A percentile compares a stretch with the other conserved stretches of the same genome.
phyloP scores from a whole-genome alignment of 495 filamentous ascomycete species.

The Rostrohypoxylon terebratum region DNA sequence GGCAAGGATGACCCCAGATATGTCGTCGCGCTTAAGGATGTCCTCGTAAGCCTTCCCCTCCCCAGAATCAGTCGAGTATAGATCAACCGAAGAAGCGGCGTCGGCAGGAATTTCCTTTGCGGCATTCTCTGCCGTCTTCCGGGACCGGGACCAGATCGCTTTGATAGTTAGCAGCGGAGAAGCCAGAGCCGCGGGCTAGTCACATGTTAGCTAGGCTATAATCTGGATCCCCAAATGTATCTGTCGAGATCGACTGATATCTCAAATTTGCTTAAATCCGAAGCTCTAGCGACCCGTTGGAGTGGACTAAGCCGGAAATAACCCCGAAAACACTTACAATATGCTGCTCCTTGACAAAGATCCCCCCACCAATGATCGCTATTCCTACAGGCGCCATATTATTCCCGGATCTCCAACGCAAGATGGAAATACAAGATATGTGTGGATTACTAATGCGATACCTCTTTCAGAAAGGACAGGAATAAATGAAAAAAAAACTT shows the following conservation, averaged over 20 bases:
- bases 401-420: conserved; percentile 5
- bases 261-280: neutral
- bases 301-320: conserved; percentile 2
- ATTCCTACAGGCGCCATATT: conserved; percentile 64
- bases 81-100: conserved; percentile 55
- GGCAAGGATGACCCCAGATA: conserved; percentile 76
- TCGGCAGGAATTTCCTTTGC: conserved; percentile 50
- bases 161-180: conserved; percentile 62
- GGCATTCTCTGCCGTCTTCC: conserved; percentile 56
- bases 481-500: neutral
- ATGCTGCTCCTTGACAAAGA: conserved; percentile 59
- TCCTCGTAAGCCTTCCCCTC: conserved; percentile 66
- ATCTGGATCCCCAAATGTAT: conserved; percentile 19
- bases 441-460: neutral
- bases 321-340: conserved; percentile 45
- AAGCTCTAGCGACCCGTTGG: neutral
- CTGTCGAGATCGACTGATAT: neutral
- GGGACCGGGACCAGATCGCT: conserved; percentile 72
- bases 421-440: neutral
- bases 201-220: conserved; percentile 33
- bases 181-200: conserved; percentile 64
- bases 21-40: conserved; percentile 72
- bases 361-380: conserved; percentile 76
- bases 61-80: conserved; percentile 72
- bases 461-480: neutral